Evolutionary conservation across 208 protist genomes (phyloP).

Genomic region (Porcisia deanei): DNA sequence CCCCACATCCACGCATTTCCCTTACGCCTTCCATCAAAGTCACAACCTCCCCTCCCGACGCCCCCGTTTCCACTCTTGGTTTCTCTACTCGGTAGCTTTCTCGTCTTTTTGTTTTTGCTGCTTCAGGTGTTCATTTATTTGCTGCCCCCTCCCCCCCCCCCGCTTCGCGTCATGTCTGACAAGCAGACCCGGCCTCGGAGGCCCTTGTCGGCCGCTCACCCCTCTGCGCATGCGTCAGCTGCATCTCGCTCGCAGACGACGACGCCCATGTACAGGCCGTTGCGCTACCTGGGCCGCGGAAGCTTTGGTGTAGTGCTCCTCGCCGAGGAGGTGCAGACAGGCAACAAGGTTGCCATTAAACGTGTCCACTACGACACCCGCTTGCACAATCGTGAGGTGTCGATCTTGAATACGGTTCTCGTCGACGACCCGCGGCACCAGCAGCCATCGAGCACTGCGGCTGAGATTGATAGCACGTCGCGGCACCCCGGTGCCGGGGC

Average conservation of each 20-base stretch:
- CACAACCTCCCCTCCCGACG: not conserved
- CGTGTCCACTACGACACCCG: slow-evolving; percentile 96
- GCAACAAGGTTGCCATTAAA: slow-evolving; percentile 96
- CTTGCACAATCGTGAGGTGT: slow-evolving; percentile 98
- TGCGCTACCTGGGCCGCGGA: slow-evolving; percentile 91
- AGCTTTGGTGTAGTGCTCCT: slow-evolving; percentile 97
- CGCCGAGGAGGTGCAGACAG: slow-evolving; percentile 78
- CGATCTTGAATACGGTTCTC: slow-evolving; percentile 94
- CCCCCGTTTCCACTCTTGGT: not conserved
- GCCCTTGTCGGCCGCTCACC: not conserved
- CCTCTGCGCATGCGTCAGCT: not conserved
- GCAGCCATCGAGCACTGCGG: not conserved
- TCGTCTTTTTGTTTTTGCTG: not conserved
- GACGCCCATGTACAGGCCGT: slow-evolving; percentile 28
- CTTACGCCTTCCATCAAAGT: not conserved
- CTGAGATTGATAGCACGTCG: not conserved
- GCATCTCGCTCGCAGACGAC: not conserved
- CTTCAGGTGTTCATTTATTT: not conserved
- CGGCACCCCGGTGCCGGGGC: not conserved
- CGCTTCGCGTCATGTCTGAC: slow-evolving; percentile 3
- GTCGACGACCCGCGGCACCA: slow-evolving; percentile 4
- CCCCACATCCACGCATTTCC: not conserved
- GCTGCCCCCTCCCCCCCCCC: not conserved
- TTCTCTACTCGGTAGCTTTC: not conserved
- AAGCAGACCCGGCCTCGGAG: not conserved